A percentile compares a stretch with the other conserved stretches of the same genome.
phyloP scores from a whole-genome alignment of 1,284 basidiomycete genomes.

The Rhodotorula sp. region DNA sequence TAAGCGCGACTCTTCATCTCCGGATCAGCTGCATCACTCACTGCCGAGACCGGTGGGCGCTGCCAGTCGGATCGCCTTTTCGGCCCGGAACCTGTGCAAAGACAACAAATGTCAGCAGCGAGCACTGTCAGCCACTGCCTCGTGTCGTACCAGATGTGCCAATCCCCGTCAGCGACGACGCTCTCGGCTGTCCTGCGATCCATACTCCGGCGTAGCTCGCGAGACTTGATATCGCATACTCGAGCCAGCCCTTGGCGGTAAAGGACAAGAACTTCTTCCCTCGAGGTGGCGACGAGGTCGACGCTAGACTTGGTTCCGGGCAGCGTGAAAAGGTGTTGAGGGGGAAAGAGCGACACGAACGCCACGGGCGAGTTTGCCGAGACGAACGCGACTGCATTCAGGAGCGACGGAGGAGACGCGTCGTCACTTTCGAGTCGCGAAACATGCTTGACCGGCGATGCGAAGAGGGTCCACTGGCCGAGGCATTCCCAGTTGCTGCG shows the following conservation, averaged over 20 bases:
- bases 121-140: no score
- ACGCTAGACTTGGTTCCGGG: slow-evolving; percentile 72
- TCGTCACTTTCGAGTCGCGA: slow-evolving; percentile 56
- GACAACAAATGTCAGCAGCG: background rate
- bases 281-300: slow-evolving; percentile 64
- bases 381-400: slow-evolving; percentile 18
- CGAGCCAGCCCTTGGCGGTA: slow-evolving; percentile 77
- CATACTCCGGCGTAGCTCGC: slow-evolving; percentile 83
- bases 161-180: slow-evolving; percentile 66
- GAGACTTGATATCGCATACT: slow-evolving; percentile 81
- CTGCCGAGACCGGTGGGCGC: background rate
- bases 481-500: slow-evolving; percentile 62
- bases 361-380: slow-evolving; percentile 36
- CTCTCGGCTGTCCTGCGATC: slow-evolving; percentile 72
- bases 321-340: slow-evolving; percentile 59
- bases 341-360: slow-evolving; percentile 29
- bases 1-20: background rate
- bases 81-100: slow-evolving; percentile 3
- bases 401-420: background rate
- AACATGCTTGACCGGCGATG: slow-evolving; percentile 61
- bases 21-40: background rate
- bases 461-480: slow-evolving; percentile 69
- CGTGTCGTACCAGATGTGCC: slow-evolving; percentile 67
- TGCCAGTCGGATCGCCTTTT: background rate
- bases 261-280: slow-evolving; percentile 70